A percentile compares a stretch with the other conserved stretches of the same genome.
Conservation (phyloP, 2,329 filamentous ascomycete genomes). For the Arthroderma uncinatum region DNA sequence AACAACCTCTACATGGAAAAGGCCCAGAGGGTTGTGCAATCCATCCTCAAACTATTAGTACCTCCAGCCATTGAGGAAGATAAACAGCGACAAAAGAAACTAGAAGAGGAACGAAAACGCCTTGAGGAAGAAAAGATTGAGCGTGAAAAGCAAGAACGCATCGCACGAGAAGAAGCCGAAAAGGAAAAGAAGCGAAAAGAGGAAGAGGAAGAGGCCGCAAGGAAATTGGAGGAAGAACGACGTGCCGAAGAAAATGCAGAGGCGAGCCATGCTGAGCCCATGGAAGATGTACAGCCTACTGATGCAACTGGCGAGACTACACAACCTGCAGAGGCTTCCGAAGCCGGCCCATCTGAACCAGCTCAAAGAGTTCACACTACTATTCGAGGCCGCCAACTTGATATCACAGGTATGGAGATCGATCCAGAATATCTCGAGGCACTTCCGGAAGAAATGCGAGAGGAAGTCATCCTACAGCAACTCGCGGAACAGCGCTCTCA, state of each 20-base stretch:
- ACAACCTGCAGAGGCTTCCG: constrained; percentile 27
- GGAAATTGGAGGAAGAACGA: constrained; percentile 32
- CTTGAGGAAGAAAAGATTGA: constrained; percentile 53
- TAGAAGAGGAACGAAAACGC: constrained; percentile 45
- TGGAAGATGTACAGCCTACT: constrained; percentile 64
- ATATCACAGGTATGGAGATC: constrained; percentile 90
- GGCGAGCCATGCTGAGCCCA: constrained; percentile 42
- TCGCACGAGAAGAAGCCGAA: constrained; percentile 59
- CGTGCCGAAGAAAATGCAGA: constrained; percentile 48
- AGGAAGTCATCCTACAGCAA: constrained; percentile 90
- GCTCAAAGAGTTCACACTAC: constrained; percentile 60
- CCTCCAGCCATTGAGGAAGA: constrained; percentile 76
- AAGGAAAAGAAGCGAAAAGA: constrained; percentile 58
- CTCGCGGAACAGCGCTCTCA: constrained; percentile 72
- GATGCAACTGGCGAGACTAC: constrained; percentile 28
- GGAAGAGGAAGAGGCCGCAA: constrained; percentile 54
- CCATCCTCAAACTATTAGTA: constrained; percentile 61
- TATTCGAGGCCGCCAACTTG: constrained; percentile 75
- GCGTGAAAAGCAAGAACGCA: constrained; percentile 52
- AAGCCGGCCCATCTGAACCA: constrained; percentile 41
- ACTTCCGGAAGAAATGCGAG: constrained; percentile 91
- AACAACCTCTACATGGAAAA: constrained; percentile 58
- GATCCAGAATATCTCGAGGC: constrained; percentile 90
- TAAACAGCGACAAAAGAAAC: constrained; percentile 54
- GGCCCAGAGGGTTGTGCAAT: constrained; percentile 54